Percentiles rank a stretch among this genome's conserved stretches.
Conservation (phyloP, 2,329 filamentous ascomycete species). For the Magnaporthales sp. region DNA sequence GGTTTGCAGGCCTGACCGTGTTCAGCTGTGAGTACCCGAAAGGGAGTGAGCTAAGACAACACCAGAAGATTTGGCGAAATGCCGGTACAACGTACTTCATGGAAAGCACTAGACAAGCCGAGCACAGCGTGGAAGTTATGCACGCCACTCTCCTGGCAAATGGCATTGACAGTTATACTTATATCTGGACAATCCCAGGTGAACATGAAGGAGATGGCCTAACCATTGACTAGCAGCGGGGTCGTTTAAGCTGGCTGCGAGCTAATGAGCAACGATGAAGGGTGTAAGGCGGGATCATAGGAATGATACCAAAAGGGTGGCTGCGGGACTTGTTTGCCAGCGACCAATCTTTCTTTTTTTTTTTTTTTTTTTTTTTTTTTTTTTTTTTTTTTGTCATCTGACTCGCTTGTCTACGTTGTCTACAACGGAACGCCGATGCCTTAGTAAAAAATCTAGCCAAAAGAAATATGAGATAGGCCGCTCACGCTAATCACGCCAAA, state of each 20-base stretch:
- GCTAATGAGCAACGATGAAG: background rate
- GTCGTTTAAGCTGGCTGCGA: background rate
- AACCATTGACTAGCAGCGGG: background rate
- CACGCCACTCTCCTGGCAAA: background rate
- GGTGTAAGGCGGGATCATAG: background rate
- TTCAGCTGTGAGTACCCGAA: background rate
- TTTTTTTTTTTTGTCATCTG: background rate
- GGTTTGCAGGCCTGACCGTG: constrained; percentile 26
- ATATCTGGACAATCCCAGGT: background rate
- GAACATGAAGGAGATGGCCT: background rate
- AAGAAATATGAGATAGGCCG: too few relatives aligned
- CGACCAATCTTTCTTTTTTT: too few relatives aligned
- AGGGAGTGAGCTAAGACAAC: background rate
- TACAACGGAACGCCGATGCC: too few relatives aligned
- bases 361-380: too few relatives aligned
- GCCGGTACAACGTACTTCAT: background rate
- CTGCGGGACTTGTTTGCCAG: background rate
- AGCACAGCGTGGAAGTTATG: background rate
- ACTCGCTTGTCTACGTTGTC: too few relatives aligned
- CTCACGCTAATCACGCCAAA: too few relatives aligned
- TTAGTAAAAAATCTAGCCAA: too few relatives aligned
- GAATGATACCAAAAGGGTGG: background rate
- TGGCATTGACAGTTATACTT: too few relatives aligned
- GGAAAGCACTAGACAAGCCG: background rate
- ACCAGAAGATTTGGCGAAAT: background rate